Percentiles rank a stretch among this genome's conserved stretches.
Evolutionary conservation across 23 red algal genomes (phyloP).

Genomic region (Rhodosorus marinus): DNA sequence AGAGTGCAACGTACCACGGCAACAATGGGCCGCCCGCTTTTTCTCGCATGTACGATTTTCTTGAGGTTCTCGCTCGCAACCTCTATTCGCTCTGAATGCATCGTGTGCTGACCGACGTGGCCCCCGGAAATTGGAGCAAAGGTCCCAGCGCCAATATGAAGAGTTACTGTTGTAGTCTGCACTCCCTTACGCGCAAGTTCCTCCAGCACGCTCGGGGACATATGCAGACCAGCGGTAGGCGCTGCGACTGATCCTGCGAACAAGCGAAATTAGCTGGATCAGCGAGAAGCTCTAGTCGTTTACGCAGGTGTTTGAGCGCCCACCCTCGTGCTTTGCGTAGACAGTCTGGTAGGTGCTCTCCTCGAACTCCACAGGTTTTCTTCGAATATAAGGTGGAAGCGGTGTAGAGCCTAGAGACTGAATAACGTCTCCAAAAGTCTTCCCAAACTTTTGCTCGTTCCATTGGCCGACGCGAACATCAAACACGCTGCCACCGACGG

Average conservation of each 20-base stretch:
- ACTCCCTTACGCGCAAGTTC: conserved; percentile 10
- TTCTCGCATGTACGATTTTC: conserved; percentile 4
- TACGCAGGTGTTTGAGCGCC: too few relatives aligned
- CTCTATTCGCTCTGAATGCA: conserved; percentile 70
- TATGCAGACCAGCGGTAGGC: conserved; percentile 90
- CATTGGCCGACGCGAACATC: not conserved
- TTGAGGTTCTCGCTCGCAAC: conserved; percentile 19
- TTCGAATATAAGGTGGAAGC: conserved; percentile 68
- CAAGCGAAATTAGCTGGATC: too few relatives aligned
- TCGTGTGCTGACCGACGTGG: conserved; percentile 30
- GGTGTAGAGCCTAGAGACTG: conserved; percentile 29
- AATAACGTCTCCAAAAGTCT: conserved; percentile 16
- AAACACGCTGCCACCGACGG: not conserved
- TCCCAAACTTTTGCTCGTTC: not conserved
- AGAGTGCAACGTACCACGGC: conserved; percentile 31
- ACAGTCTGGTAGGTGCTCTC: conserved; percentile 62
- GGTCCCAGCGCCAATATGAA: conserved; percentile 89
- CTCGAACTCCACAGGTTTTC: conserved; percentile 20
- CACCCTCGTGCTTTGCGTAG: conserved; percentile 18
- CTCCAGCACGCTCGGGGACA: conserved; percentile 33
- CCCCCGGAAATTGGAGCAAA: conserved; percentile 47
- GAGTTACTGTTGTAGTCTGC: conserved; percentile 12
- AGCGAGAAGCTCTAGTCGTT: too few relatives aligned
- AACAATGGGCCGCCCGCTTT: conserved; percentile 19
- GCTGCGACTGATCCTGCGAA: conserved; percentile 76